phyloP scores from a whole-genome alignment of 2,329 filamentous ascomycete species.

The Ophiostoma fasciatum region DNA sequence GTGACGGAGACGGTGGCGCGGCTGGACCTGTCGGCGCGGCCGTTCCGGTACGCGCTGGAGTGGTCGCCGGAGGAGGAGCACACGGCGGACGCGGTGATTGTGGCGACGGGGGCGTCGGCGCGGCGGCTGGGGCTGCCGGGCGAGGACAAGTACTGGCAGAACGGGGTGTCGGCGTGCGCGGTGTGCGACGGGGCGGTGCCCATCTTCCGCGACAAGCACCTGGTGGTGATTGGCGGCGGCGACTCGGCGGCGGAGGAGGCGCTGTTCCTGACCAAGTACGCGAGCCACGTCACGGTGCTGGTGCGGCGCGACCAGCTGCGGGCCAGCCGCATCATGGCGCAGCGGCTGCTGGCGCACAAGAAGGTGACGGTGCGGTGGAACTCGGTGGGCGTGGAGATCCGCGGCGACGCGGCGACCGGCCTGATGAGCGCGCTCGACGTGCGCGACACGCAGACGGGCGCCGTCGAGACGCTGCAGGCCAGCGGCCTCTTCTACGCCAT shows the following conservation, averaged over 20 bases:
- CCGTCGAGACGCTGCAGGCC: slow-evolving; percentile 71
- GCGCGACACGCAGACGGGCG: slow-evolving; percentile 61
- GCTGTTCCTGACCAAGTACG: slow-evolving; percentile 95
- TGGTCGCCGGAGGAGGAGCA: slow-evolving; percentile 69
- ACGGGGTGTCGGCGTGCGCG: slow-evolving; percentile 87
- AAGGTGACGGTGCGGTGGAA: slow-evolving; percentile 90
- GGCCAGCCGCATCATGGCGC: slow-evolving; percentile 85
- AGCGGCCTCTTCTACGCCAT: slow-evolving; percentile 96
- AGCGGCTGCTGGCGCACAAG: slow-evolving; percentile 62
- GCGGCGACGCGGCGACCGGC: slow-evolving; percentile 66
- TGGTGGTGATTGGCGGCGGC: slow-evolving; percentile 91
- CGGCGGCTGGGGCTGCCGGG: slow-evolving; percentile 68
- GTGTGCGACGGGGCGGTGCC: slow-evolving; percentile 95
- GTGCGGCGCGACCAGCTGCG: slow-evolving; percentile 78
- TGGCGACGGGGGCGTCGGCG: slow-evolving; percentile 90
- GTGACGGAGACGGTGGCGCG: slow-evolving; percentile 83
- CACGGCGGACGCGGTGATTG: slow-evolving; percentile 84
- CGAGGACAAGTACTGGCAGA: slow-evolving; percentile 95
- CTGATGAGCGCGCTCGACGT: slow-evolving; percentile 81
- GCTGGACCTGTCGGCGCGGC: slow-evolving; percentile 68
- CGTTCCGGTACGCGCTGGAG: slow-evolving; percentile 90
- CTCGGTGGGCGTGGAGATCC: slow-evolving; percentile 65
- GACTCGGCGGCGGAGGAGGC: slow-evolving; percentile 97
- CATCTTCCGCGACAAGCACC: slow-evolving; percentile 91
- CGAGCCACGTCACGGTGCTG: slow-evolving; percentile 82